phyloP scores from a whole-genome alignment of 2,329 filamentous ascomycete species.

The Leptographium lundbergii region DNA sequence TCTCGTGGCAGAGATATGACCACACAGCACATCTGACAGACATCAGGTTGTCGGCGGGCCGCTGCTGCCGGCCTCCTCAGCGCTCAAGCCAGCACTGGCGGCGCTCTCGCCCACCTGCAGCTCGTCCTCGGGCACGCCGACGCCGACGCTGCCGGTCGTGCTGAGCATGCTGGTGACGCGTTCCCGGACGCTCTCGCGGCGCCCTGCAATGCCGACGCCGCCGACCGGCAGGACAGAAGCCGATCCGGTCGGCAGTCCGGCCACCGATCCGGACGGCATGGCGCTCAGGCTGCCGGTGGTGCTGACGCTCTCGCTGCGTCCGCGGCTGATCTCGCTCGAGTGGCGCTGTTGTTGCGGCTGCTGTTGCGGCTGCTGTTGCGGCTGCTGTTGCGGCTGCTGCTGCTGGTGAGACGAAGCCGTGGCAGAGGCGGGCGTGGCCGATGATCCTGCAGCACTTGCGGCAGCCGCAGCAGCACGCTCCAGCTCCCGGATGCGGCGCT shows the following conservation, averaged over 20 bases:
- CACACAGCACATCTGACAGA: neutral
- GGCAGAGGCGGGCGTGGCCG: neutral
- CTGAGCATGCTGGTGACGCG: conserved; percentile 34
- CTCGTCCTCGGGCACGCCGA: conserved; percentile 47
- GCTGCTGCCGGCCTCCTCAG: neutral
- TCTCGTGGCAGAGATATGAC: neutral
- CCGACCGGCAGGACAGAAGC: conserved; percentile 13
- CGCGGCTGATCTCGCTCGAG: conserved; percentile 31
- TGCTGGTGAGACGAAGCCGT: neutral
- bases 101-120: conserved; percentile 50
- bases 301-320: conserved; percentile 38
- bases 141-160: conserved; percentile 25
- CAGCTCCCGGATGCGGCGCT: conserved; percentile 47
- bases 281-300: conserved; percentile 36
- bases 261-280: conserved; percentile 12
- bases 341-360: conserved; percentile 20
- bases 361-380: neutral
- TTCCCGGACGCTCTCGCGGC: conserved; percentile 29
- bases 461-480: conserved; percentile 29
- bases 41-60: neutral
- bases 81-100: conserved; percentile 30
- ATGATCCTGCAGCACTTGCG: neutral
- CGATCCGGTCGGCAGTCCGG: conserved; percentile 7
- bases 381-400: neutral
- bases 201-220: conserved; percentile 33